A percentile compares a stretch with the other conserved stretches of the same genome.
phyloP scores from a whole-genome alignment of 1,284 basidiomycete species.

The Apiotrichum siamense region DNA sequence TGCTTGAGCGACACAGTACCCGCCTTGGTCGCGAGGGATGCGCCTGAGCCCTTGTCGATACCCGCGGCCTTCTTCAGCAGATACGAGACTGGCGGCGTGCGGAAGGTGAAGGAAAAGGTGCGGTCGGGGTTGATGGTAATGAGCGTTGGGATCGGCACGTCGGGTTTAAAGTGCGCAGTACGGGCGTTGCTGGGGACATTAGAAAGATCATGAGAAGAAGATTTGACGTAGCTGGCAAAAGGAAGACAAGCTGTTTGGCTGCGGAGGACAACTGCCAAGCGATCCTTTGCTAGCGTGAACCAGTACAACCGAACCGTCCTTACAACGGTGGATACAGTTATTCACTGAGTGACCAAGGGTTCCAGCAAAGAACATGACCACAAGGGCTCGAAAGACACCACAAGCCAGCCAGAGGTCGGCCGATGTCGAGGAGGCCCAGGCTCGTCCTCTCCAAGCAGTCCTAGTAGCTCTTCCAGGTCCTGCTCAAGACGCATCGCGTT shows the following conservation, averaged over 20 bases:
- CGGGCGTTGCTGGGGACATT: constrained; percentile 61
- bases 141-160: constrained; percentile 79
- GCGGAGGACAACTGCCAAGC: too few species aligned
- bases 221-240: background rate
- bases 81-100: constrained; percentile 86
- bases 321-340: too few species aligned
- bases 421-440: too few species aligned
- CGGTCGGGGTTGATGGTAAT: constrained; percentile 94
- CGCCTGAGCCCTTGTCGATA: constrained; percentile 76
- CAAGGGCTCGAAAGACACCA: too few species aligned
- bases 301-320: too few species aligned
- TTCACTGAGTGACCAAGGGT: too few species aligned
- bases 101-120: constrained; percentile 85
- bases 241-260: background rate
- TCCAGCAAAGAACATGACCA: too few species aligned
- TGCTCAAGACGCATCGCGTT: too few species aligned
- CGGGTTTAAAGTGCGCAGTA: constrained; percentile 80
- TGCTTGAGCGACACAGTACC: constrained; percentile 92
- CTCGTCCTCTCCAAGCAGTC: too few species aligned
- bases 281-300: too few species aligned
- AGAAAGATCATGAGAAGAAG: background rate
- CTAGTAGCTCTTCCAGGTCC: too few species aligned
- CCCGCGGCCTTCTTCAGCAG: constrained; percentile 88
- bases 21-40: constrained; percentile 45
- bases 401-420: too few species aligned